Conservation (phyloP, 1,284 basidiomycete species). For the Vanrija humicola region DNA sequence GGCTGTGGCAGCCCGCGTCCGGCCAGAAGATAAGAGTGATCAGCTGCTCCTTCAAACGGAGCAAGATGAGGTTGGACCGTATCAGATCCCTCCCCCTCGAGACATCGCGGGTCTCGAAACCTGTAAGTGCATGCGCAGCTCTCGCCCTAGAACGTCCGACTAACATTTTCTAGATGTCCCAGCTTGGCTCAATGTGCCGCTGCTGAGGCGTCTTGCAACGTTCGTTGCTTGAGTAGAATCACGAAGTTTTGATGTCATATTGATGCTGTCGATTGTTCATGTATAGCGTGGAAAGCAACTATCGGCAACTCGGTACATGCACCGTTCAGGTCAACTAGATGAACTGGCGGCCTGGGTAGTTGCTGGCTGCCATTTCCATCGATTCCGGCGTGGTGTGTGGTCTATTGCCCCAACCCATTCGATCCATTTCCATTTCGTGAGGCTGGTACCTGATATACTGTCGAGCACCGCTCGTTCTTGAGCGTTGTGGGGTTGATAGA, state of each 20-base stretch:
- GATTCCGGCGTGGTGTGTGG: background rate
- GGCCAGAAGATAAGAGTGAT: slow-evolving; percentile 91
- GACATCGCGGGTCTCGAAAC: slow-evolving; percentile 48
- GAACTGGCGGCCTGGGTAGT: background rate
- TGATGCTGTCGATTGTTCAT: background rate
- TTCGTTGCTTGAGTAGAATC: slow-evolving; percentile 26
- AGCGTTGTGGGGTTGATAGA: slow-evolving; percentile 16
- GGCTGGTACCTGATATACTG: background rate
- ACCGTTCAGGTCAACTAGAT: background rate
- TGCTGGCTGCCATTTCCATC: background rate
- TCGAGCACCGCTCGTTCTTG: slow-evolving; percentile 3
- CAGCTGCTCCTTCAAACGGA: slow-evolving; percentile 90
- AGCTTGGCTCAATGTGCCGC: slow-evolving; percentile 36
- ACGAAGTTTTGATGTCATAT: background rate
- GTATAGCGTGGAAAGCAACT: slow-evolving; percentile 1
- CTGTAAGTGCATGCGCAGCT: slow-evolving; percentile 30
- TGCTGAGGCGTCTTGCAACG: slow-evolving; percentile 37
- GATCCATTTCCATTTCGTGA: background rate
- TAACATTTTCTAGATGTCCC: slow-evolving; percentile 29
- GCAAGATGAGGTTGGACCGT: slow-evolving; percentile 86
- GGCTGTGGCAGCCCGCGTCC: slow-evolving; percentile 90
- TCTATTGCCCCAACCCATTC: background rate
- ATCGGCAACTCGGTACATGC: background rate
- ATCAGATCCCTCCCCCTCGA: slow-evolving; percentile 45
- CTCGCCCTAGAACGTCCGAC: background rate